Evolutionary conservation across 805 yeast genomes (phyloP), one percentile per base, ranked within the genome.

Genomic region (Hanseniaspora thailandica): DNA sequence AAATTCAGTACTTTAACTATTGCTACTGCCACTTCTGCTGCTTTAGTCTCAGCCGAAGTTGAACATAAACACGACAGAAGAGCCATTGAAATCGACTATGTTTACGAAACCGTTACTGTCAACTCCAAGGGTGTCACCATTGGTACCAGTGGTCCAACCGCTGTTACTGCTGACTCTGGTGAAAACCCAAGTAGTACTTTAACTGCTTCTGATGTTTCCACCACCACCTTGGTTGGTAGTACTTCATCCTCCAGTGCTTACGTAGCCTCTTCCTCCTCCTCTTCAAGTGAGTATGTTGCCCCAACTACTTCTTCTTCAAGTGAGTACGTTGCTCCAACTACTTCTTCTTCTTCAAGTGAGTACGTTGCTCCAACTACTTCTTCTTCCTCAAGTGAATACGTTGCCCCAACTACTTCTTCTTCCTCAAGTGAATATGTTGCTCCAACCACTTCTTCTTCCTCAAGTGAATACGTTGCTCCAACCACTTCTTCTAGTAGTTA

Each of bases 81-180:
- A 66, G 78, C 76, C 25, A 70, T 73, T 52, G 78, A 76, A 41
- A 70, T 73, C 56, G 76, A 74, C 61, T 73, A 74, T 57, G 75
- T 72, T 34, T 76, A 77, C 63, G 76, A 77, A 59, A 76, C 81
- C 31, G 75, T 77, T 49, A 71, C 77, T 25, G 81, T 76, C 49
- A 72, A 75, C 57, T 73, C 68, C 46, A 64, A 69, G n/a, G 79
- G 78, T 57, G 60, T 67, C 55, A 72, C 78, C 46, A 62, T 76
- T 55, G 60, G 70, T 34, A 57, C 67, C 12, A 63, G 65, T 13
- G 61, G 63, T 45, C 58, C 62, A 40, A 55, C 65, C 22, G 47
- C 59, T 22, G 25, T 54, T 12, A 22, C 59, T 17, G 56, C 52
- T 28, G 47, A 45, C 17, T 36, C 63, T 17, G 45, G 58, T 20